Evolutionary conservation across 768 basidiomycete genomes (phyloP).

Genomic region (Tubosaeta sp.): DNA sequence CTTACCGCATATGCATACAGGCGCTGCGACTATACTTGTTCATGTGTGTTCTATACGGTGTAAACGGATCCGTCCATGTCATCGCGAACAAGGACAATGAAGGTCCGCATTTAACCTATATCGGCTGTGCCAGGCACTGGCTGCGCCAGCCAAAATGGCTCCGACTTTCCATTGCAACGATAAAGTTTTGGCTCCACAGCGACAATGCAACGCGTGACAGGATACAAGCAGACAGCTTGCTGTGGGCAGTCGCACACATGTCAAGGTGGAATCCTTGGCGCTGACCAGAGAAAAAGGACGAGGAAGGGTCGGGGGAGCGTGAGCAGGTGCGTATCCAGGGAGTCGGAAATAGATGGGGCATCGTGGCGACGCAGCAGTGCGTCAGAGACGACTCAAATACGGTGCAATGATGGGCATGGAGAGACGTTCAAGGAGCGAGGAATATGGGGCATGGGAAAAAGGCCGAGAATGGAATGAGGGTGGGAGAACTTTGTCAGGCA

Average conservation of each 20-base stretch:
- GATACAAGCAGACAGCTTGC: background rate
- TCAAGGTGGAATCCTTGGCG: background rate
- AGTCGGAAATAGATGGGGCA: background rate
- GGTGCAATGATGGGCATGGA: background rate
- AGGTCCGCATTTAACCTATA: background rate
- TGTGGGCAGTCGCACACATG: background rate
- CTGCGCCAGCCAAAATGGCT: too few species aligned
- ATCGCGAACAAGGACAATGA: background rate
- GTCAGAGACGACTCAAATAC: background rate
- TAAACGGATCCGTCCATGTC: background rate
- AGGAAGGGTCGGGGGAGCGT: background rate
- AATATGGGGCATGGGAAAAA: background rate
- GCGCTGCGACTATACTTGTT: background rate
- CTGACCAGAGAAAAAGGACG: background rate
- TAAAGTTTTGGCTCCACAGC: background rate
- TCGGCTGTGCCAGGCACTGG: background rate
- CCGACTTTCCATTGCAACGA: background rate
- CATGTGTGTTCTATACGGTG: background rate
- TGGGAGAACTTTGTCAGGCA: constrained; percentile 7
- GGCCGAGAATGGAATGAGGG: background rate
- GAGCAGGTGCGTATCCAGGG: background rate
- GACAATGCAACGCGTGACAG: background rate
- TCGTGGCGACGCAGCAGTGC: background rate
- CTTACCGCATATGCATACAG: background rate
- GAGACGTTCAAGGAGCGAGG: background rate